These are phyloP conservation scores for Suillus tomentosus DNA, from an alignment of 768 basidiomycete genomes.

Conservation along the genomic window DNA sequence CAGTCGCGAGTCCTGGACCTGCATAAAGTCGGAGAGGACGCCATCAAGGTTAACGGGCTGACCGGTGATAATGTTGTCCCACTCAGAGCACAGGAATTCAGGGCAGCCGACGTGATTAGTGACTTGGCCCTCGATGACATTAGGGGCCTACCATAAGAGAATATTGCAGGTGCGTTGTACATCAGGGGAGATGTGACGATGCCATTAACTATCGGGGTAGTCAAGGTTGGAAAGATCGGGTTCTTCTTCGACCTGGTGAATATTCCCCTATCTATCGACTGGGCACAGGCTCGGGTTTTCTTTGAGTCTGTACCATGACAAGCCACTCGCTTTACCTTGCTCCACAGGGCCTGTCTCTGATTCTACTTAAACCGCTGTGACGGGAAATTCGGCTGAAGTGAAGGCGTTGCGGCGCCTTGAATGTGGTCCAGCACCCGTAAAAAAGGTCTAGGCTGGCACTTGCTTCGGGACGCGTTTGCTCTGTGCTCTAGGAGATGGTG, in stretches of 20 bases:
- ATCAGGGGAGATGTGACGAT: neutral
- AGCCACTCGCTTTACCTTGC: neutral
- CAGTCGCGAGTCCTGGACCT: neutral
- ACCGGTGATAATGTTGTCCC: constrained; percentile 24
- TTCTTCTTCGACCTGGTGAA: constrained; percentile 6
- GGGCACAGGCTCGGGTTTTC: neutral
- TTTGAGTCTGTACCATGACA: neutral
- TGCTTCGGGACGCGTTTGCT: neutral
- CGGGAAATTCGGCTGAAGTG: neutral
- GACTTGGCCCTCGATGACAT: constrained; percentile 1
- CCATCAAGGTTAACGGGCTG: constrained; percentile 18
- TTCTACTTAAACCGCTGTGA: neutral
- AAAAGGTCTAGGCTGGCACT: neutral
- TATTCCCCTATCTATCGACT: neutral
- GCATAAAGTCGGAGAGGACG: constrained; percentile 11
- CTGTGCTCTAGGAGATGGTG: too few relatives aligned
- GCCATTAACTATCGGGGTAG: neutral
- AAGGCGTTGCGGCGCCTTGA: neutral
- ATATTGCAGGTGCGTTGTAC: neutral
- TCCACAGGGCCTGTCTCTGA: neutral
- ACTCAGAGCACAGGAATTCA: constrained; percentile 28
- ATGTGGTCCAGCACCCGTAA: neutral
- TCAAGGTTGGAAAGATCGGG: neutral
- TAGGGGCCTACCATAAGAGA: neutral
- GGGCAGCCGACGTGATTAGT: constrained; percentile 12